phyloP scores from a whole-genome alignment of 148 eudicot genomes.

The Limonium bicolor region DNA sequence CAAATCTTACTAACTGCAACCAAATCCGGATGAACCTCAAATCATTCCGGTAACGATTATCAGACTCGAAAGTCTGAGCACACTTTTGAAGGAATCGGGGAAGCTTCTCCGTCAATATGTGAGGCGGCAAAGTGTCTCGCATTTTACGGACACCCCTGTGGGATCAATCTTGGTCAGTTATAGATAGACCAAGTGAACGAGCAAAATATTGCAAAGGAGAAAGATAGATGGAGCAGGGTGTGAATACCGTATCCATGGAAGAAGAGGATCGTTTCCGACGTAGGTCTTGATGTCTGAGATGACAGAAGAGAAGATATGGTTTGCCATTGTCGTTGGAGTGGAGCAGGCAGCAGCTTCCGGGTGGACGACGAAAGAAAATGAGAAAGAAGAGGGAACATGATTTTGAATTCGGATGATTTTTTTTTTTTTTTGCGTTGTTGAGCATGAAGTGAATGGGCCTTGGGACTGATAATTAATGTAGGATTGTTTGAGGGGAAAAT shows the following conservation, averaged over 20 bases:
- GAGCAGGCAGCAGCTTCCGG: neutral
- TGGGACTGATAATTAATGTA: too few relatives aligned
- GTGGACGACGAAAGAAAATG: too few relatives aligned
- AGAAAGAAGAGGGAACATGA: neutral
- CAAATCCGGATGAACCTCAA: conserved; percentile 73
- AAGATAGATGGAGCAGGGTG: conserved; percentile 6
- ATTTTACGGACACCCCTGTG: conserved; percentile 65
- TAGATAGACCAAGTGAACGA: neutral
- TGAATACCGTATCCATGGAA: conserved; percentile 87
- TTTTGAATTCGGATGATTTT: too few relatives aligned
- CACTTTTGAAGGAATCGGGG: conserved; percentile 95
- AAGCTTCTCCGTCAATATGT: conserved; percentile 60
- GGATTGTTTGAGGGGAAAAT: too few relatives aligned
- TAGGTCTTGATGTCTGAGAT: conserved; percentile 74
- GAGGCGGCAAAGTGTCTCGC: conserved; percentile 38
- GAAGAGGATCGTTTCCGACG: conserved; percentile 69
- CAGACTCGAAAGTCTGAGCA: conserved; percentile 55
- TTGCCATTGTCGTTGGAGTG: conserved; percentile 20
- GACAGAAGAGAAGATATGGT: conserved; percentile 41
- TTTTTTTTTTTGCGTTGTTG: too few relatives aligned
- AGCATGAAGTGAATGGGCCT: too few relatives aligned
- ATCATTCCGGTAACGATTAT: conserved; percentile 62
- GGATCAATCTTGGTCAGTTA: neutral
- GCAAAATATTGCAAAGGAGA: neutral
- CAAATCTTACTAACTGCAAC: conserved; percentile 64